Base-by-base conservation (phyloP, 441 rosid genomes). In the Arabidopsis hybrid region DNA sequence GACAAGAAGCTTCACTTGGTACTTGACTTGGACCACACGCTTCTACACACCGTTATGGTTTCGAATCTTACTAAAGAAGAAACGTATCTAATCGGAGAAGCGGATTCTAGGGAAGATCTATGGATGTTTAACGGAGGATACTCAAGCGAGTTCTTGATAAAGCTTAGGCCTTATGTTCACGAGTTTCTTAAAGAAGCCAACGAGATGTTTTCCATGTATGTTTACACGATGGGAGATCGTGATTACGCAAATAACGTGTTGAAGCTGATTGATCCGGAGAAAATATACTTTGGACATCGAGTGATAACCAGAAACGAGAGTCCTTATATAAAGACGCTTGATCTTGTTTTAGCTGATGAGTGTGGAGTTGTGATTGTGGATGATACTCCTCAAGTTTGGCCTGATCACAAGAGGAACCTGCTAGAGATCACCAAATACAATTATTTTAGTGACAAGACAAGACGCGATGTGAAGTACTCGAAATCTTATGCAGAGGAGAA, bases 21-120 rank as follows among this genome's bases (percentile, higher is more conserved):
- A 4, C 68, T 71, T 50, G 75, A 71, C 49, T 60, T 71, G 39
- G 68, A 71, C 3, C 75, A 71, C 53, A 71, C 69, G 68, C 61
- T 71, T 29, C 49, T 61, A 8, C 61, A 71, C 31, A 60, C 60
- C 13, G 32, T 50, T 12, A 4, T 5, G 13, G 31, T 29, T 29
- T 60, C 60, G 3, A 2, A 18, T 0, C 59, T 60, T 47, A 13
- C 75, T 11, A 16, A 38, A 14, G 59, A 60, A 35, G 75, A 71
- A 9, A 71, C 38, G 53, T 71, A 61, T 51, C n/a, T 71, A 3
- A 38, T 31, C n/a, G n/a, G 21, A 51, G 51, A 61, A 50, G 52
- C 12, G 1, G 50, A 29, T 29, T 71, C 61, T 29, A 71, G 60
- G 14, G 29, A 60, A 7, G 67, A 71, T 60, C 40, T 71, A 36